phyloP scores from a whole-genome alignment of 129 eudicot species.

The Calendula officinalis region DNA sequence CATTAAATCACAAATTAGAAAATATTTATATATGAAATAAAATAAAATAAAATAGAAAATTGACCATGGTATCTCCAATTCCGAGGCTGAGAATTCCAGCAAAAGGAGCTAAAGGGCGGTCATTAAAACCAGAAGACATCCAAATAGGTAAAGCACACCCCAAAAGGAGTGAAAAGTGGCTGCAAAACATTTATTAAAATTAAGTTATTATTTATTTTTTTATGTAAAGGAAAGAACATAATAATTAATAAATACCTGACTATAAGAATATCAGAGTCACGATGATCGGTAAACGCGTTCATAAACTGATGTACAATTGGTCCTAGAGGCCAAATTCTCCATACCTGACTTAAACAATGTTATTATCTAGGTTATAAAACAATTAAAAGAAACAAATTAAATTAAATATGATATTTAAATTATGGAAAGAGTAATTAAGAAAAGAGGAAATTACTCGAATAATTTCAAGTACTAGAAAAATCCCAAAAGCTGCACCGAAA shows the following conservation, averaged over 20 bases:
- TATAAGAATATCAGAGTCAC: slow-evolving; percentile 91
- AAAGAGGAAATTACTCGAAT: slow-evolving; percentile 68
- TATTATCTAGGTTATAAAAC: slow-evolving; percentile 15
- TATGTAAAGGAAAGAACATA: background rate
- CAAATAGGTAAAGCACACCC: slow-evolving; percentile 98
- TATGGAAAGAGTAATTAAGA: background rate
- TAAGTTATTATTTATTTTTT: background rate
- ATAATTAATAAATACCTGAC: slow-evolving; percentile 54
- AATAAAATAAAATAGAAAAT: slow-evolving; percentile 7
- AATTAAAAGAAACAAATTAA: background rate
- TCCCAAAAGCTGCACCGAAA: slow-evolving; percentile 92
- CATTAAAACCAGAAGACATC: slow-evolving; percentile 91
- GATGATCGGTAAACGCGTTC: slow-evolving; percentile 98
- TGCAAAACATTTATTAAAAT: slow-evolving; percentile 11
- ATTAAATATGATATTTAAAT: background rate
- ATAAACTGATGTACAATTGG: slow-evolving; percentile 73
- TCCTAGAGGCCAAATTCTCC: slow-evolving; percentile 97
- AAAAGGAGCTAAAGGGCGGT: slow-evolving; percentile 93
- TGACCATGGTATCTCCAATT: slow-evolving; percentile 98
- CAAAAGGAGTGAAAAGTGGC: slow-evolving; percentile 92
- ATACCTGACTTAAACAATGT: slow-evolving; percentile 58
- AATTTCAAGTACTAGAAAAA: slow-evolving; percentile 72
- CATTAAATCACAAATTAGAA: background rate
- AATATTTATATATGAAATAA: too few relatives aligned
- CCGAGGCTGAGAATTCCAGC: slow-evolving; percentile 99